Base-by-base conservation (phyloP, 2,329 filamentous ascomycete species). In the Alternaria dauci region DNA sequence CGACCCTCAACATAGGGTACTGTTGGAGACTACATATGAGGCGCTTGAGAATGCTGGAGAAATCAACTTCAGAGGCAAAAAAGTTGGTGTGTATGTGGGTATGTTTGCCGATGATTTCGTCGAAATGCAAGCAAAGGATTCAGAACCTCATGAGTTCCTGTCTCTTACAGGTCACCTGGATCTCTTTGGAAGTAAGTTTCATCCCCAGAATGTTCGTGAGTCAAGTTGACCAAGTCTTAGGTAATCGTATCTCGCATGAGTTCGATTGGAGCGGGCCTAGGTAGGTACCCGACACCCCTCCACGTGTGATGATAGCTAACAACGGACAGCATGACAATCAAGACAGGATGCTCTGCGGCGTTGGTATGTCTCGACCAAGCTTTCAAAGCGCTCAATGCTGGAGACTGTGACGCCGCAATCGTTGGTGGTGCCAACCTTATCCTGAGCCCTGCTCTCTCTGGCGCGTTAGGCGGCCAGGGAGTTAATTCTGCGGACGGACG, bases 41-140 rank as follows among this genome's bases (percentile, higher is more conserved):
- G 72, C 75, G 1, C 59, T 86, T 2, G 76, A 80, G 39, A 72
- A 71, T 57, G 71, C 66, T 28, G 76, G 71, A 4, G 52, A 65
- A 2, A 48, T 57, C 1, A 55, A 28, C 63, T 41, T 26, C 23
- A n/a, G 34, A 7, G 76, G 76, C 32, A 59, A 67, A 56, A 58
- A 78, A 64, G 66, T 61, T 43, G 69, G 77, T 51, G 41, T 70
- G 8, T 55, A 46, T 47, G 23, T 26, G 5, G 42, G 52, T 4
- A 20, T 5, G 62, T 75, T 71, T 51, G 67, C 66, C 8, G 65
- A 76, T 9, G 67, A 70, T 48, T 66, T 67, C 58, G 16, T 42
- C 16, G 28, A 23, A 23, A 23, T 23, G 20, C 20, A 23, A 23
- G 20, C 20, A 23, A 23, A 23, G 20, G 20, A 23, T 23, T 23